phyloP scores from a whole-genome alignment of 129 eudicot genomes.

The Pseudognaphalium luteoalbum region DNA sequence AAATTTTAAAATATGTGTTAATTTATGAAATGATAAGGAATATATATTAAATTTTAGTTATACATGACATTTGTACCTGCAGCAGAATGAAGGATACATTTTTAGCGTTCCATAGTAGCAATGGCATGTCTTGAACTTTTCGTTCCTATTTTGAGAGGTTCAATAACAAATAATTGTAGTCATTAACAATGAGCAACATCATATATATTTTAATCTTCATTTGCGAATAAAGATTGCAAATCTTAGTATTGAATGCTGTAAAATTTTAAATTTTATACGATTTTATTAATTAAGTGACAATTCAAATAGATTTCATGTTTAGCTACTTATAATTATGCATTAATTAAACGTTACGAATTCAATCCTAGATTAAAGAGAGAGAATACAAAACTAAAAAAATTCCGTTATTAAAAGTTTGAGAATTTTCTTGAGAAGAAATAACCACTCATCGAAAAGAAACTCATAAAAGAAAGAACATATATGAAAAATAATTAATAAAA shows the following conservation, averaged over 20 bases:
- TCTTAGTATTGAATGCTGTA: slow-evolving; percentile 16
- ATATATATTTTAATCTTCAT: too few species aligned
- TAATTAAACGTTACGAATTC: background rate
- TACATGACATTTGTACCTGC: slow-evolving; percentile 26
- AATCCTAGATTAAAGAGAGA: background rate
- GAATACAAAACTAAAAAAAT: background rate
- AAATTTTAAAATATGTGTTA: too few species aligned
- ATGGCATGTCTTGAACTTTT: slow-evolving; percentile 34
- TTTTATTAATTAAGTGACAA: background rate
- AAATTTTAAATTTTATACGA: background rate
- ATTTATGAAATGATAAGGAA: background rate
- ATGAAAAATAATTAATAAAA: background rate
- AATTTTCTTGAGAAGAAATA: too few species aligned
- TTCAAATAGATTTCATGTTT: background rate
- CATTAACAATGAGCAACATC: background rate
- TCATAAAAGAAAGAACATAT: background rate
- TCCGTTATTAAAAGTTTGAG: too few species aligned
- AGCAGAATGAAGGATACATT: slow-evolving; percentile 27
- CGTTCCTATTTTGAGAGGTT: slow-evolving; percentile 28
- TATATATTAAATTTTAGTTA: background rate
- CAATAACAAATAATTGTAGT: background rate
- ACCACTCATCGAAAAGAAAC: background rate
- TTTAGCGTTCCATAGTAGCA: slow-evolving; percentile 34
- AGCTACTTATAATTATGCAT: background rate
- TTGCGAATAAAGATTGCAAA: background rate